Evolutionary conservation across 2,329 filamentous ascomycete genomes (phyloP), one percentile per base, ranked within the genome.

Genomic region (Penicillium sp.): DNA sequence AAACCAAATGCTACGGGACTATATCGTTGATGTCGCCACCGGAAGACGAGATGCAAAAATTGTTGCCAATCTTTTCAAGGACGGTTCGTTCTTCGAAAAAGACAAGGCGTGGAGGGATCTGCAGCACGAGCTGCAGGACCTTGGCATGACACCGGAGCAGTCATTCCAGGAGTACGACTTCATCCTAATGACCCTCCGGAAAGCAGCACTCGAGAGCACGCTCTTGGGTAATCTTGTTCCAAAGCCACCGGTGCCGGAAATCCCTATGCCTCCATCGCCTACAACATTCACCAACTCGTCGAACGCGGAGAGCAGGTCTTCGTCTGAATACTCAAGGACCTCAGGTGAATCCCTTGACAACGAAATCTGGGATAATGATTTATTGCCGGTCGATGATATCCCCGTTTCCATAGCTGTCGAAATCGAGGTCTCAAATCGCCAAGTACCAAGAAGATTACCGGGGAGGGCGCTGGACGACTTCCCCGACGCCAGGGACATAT

Each of bases 121-220:
- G 3, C 59, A 60, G 26, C 25, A 52, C 14, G 55, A 56, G 29
- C 47, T 65, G 27, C 46, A 54, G 3, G 50, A 43, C 29, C 23
- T 55, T n/a, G 63, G 61, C 35, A 57, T 65, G 16, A 6, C 50
- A 16, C 33, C 53, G 11, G 44, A 57, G n/a, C 47, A 60, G 25
- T 60, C 60, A 10, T 42, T 21, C 7, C 53, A 58, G 19, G 55
- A 62, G 13, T 54, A 45, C 2, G 54, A 55, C 3, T 55, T 56
- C 23, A 63, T 62, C 29, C 50, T 62, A 16, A 61, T 54, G 10
- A 58, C 53, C n/a, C 39, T 65, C n/a, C 55, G 31, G 10, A 49
- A 52, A 11, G 57, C 51, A 19, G 37, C 47, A 8, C 44, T 56
- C 13, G 39, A 51, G 35, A 51, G 57, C 11, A 45, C 39, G 3